Evolutionary conservation across 164 flowering plant genomes (phyloP).

Genomic region (Macadamia tetraphylla): DNA sequence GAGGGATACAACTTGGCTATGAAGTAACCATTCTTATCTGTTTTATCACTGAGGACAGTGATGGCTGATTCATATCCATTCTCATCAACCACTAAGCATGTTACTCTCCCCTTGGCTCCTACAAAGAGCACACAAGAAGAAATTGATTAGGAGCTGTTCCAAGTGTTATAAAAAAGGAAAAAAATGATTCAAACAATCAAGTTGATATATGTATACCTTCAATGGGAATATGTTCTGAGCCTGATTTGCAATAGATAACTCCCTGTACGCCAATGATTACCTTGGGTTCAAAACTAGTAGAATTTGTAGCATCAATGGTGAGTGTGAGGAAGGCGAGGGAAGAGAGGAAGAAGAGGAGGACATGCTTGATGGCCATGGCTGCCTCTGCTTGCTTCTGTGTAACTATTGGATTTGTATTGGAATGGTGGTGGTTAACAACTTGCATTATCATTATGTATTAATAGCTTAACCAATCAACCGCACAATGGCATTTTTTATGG

Average conservation of each 20-base stretch:
- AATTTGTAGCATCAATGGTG: neutral
- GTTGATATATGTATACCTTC: constrained; percentile 17
- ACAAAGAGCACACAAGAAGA: neutral
- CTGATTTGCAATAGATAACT: constrained; percentile 29
- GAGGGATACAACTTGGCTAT: constrained; percentile 22
- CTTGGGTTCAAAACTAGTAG: neutral
- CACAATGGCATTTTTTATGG: no score
- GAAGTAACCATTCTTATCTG: constrained; percentile 41
- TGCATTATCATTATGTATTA: no score
- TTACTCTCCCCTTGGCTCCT: constrained; percentile 41
- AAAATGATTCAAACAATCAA: neutral
- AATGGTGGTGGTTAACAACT: no score
- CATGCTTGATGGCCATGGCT: constrained; percentile 6
- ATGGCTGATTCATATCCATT: constrained; percentile 24
- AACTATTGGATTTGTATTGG: no score
- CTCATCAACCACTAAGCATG: constrained; percentile 26
- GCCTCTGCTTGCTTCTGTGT: no score
- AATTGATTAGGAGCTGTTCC: neutral
- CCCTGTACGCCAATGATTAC: constrained; percentile 27
- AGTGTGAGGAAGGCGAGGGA: neutral
- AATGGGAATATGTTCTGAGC: constrained; percentile 20
- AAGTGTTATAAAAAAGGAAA: no score
- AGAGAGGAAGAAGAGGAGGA: neutral
- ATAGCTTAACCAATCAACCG: no score
- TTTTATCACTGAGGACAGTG: constrained; percentile 25